Conservation (phyloP, 441 rosid species). For the Gossypium gossypioides region DNA sequence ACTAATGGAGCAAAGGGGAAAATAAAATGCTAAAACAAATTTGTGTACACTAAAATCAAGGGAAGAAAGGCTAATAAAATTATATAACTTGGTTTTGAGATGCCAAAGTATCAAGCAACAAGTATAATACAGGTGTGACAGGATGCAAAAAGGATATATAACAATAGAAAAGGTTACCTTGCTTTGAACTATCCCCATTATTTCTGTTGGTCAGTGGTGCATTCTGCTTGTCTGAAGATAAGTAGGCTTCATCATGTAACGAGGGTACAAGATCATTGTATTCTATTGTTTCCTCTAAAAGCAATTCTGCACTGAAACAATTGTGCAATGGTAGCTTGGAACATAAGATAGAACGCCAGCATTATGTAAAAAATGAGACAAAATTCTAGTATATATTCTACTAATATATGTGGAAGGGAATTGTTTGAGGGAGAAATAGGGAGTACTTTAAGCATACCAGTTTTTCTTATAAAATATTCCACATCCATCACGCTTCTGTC, state of each 20-base stretch:
- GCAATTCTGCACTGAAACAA: slow-evolving; percentile 70
- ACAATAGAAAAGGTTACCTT: slow-evolving; percentile 25
- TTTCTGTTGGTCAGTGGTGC: slow-evolving; percentile 22
- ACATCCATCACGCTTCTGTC: slow-evolving; percentile 86
- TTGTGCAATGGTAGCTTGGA: neutral
- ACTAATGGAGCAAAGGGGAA: neutral
- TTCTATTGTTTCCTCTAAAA: slow-evolving; percentile 61
- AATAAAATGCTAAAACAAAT: neutral
- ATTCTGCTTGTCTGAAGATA: slow-evolving; percentile 22
- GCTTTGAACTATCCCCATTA: slow-evolving; percentile 26
- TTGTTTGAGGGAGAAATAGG: neutral
- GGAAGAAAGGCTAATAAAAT: neutral
- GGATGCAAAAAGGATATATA: slow-evolving; percentile 2
- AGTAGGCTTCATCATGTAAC: slow-evolving; percentile 28
- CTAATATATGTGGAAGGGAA: neutral
- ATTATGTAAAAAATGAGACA: neutral
- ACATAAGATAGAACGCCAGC: neutral
- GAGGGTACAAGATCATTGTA: slow-evolving; percentile 73
- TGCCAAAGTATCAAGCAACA: slow-evolving; percentile 2
- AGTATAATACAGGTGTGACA: neutral
- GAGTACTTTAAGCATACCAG: slow-evolving; percentile 35
- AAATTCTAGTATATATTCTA: neutral
- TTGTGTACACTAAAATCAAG: neutral
- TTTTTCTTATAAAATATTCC: slow-evolving; percentile 67
- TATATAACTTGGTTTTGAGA: neutral